Evolutionary conservation across 305 asterid species (phyloP), one percentile per base, ranked within the genome.

Genomic region (Ilex paraguariensis): DNA sequence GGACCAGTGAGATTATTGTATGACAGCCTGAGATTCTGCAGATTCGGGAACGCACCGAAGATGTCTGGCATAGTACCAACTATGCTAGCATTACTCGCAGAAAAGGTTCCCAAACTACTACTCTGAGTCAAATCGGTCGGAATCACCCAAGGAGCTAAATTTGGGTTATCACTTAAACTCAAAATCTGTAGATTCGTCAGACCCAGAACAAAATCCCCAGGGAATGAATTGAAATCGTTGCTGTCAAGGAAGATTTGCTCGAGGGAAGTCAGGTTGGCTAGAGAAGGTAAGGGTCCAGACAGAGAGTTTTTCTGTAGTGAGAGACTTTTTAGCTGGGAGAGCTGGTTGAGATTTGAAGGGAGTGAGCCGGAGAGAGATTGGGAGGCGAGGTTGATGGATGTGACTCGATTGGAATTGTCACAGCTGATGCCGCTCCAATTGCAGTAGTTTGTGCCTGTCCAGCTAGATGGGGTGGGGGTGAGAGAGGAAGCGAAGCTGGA

Each of bases 11-110:
- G 59, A 55, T 55, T 21, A 31, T 55, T 55, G 39, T 55, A 55
- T 13, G 59, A 55, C 59, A 55, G 14, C 14, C 59, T 16, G 13
- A 55, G 32, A 21, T 55, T 55, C 32, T 55, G 59, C 13, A 55
- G 14, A 30, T 13, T 55, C 11, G 59, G 59, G n/a, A 55, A 30
- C 13, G 36, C 2, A 21, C 3, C 39, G 14, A 55, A 55, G 31
- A 55, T 5, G 14, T 55, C 59, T 3, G 59, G 59, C 9, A 55
- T 30, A 30, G 59, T 10, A 5, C 59, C 59, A 3, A 55, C 14
- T 6, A 55, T 55, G 16, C n/a, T 55, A 2, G 59, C 39, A 7
- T 55, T 55, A 8, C 59, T 55, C 7, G 59, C 59, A 16, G 31
- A 10, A 55, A 55, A 55, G 6, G 2, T 8, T 16, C 2, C 36